Evolutionary conservation across 2,329 filamentous ascomycete species (phyloP).

Genomic region (Paecilomyces sp.): DNA sequence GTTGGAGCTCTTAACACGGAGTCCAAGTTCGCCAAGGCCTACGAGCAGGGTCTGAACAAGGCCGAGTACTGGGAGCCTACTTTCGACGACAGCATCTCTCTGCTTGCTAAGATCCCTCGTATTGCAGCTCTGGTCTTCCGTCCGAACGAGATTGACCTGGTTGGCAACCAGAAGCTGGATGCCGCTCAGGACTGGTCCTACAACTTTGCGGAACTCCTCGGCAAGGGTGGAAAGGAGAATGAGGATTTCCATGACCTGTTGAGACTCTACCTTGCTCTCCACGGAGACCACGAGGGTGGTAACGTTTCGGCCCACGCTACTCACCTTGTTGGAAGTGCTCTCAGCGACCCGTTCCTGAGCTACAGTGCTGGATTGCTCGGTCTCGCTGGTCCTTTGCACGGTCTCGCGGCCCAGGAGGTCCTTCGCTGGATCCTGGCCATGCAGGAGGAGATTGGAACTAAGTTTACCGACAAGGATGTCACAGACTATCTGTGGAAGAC

Average conservation of each 20-base stretch:
- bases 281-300: constrained; percentile 96
- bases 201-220: constrained; percentile 96
- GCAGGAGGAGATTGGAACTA: constrained; percentile 75
- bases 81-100: constrained; percentile 88
- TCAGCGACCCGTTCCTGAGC: constrained; percentile 90
- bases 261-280: constrained; percentile 87
- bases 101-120: constrained; percentile 92
- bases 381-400: constrained; percentile 87
- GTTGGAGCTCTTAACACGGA: constrained; percentile 95
- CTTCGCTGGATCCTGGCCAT: constrained; percentile 95
- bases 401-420: constrained; percentile 92
- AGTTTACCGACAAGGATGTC: constrained; percentile 74
- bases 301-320: constrained; percentile 96
- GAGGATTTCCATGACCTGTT: constrained; percentile 75
- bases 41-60: constrained; percentile 86
- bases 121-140: constrained; percentile 98
- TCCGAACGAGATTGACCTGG: constrained; percentile 67
- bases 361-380: constrained; percentile 95
- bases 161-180: constrained; percentile 68
- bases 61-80: constrained; percentile 98
- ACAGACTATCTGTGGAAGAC: constrained; percentile 87
- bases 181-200: constrained; percentile 91
- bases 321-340: constrained; percentile 87
- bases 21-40: constrained; percentile 86
- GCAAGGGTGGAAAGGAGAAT: constrained; percentile 79